Conservation (phyloP, 441 rosid genomes). For the Jatropha podagrica region DNA sequence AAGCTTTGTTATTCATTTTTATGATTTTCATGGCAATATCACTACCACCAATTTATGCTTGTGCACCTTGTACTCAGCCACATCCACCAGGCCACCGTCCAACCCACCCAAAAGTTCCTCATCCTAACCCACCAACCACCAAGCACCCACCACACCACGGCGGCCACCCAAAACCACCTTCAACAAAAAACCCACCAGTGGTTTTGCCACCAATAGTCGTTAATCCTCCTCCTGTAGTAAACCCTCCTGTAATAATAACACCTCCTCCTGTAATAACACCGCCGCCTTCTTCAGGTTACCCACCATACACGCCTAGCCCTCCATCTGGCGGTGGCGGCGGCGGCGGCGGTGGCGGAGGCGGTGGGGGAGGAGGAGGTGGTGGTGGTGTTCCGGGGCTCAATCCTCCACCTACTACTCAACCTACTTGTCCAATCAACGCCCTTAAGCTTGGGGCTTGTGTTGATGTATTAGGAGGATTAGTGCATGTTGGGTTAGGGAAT, state of each 20-base stretch:
- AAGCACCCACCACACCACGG: conserved; percentile 53
- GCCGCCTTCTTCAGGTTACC: conserved; percentile 47
- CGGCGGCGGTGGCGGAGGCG: conserved; percentile 42
- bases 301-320: conserved; percentile 18
- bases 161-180: conserved; percentile 37
- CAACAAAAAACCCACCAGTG: conserved; percentile 24
- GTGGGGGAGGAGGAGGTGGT: conserved; percentile 35
- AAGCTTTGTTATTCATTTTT: conserved; percentile 48
- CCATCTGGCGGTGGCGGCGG: conserved; percentile 38
- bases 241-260: conserved; percentile 45
- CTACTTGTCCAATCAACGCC: conserved; percentile 57
- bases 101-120: conserved; percentile 35
- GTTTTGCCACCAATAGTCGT: conserved; percentile 35
- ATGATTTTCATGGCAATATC: conserved; percentile 54
- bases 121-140: conserved; percentile 41
- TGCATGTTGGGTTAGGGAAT: conserved; percentile 57
- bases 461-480: conserved; percentile 48
- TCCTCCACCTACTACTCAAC: conserved; percentile 29
- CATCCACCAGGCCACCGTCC: conserved; percentile 45
- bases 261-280: conserved; percentile 36
- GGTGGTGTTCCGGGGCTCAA: conserved; percentile 22
- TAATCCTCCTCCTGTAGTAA: conserved; percentile 40
- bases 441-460: conserved; percentile 71
- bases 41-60: conserved; percentile 67
- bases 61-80: conserved; percentile 55